Evolutionary conservation across 2,329 filamentous ascomycete genomes (phyloP), one percentile per base, ranked within the genome.

Genomic region (Pseudocercospora fijiensis): DNA sequence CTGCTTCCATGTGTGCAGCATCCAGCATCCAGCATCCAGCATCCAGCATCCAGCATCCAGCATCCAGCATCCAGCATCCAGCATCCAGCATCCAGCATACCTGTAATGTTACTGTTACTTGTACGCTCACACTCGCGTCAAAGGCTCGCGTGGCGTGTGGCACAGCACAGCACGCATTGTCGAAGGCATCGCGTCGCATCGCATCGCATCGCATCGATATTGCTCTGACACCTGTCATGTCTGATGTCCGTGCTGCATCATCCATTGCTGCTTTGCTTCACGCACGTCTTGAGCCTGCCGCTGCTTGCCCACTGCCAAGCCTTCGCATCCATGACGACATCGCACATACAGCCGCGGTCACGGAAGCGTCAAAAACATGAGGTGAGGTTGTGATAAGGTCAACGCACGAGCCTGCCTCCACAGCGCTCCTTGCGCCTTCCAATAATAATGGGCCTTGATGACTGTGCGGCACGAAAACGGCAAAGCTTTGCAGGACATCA

Each of bases 351-450:
- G 7, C 45, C 11, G 22, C 45, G 3, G 10, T 49, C 18, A 20
- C 5, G 11, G n/a, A n/a, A n/a, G n/a, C n/a, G n/a, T n/a, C n/a
- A n/a, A n/a, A 13, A 27, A 52, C 20, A 52, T 16, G 49, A 52
- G 7, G 49, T 52, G 49, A 52, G 49, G 49, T 52, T 9, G 49
- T 27, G 24, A 52, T 52, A 52, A 52, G 49, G 49, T 28, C 49
- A 27, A n/a, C 20, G 20, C 20, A 24, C 20, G 49, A 52, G 49
- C 49, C 24, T 28, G 22, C 47, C 11, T n/a, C n/a, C n/a, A n/a
- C 22, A 22, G 20, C 20, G 49, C 24, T 52, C 24, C 24, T 52
- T 22, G 49, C 3, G 24, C 24, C 49, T 26, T 52, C n/a, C n/a
- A n/a, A n/a, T n/a, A n/a, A n/a, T n/a, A n/a, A n/a, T n/a, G n/a